These are phyloP conservation scores for Solanum bukasovii DNA, from an alignment of 257 asterid species.

Conservation along the genomic window DNA sequence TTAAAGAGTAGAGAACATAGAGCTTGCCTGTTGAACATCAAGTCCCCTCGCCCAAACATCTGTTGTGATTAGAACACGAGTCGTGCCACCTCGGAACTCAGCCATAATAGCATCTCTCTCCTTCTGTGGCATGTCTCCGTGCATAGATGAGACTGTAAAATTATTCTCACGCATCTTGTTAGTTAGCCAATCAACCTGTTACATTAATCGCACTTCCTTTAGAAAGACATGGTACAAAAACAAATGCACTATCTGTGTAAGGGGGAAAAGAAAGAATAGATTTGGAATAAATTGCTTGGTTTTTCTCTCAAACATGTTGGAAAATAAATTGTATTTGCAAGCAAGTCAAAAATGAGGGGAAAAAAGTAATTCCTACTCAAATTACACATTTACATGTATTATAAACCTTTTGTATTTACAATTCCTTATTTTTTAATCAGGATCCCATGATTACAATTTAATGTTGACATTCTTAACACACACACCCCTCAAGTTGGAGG, in stretches of 20 bases:
- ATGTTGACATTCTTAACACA: not conserved
- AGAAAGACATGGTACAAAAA: not conserved
- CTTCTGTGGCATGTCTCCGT: constrained; percentile 98
- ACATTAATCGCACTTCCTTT: not conserved
- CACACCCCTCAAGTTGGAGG: not conserved
- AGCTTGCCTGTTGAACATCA: constrained; percentile 91
- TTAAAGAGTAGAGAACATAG: not conserved
- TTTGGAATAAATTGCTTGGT: not conserved
- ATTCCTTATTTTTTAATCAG: not conserved
- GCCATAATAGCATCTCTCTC: constrained; percentile 91
- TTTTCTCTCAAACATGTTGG: not conserved
- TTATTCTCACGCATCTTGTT: constrained; percentile 85
- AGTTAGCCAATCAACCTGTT: constrained; percentile 88
- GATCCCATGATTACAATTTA: not conserved
- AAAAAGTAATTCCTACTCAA: not conserved
- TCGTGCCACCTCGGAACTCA: constrained; percentile 73
- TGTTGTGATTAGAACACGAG: constrained; percentile 92
- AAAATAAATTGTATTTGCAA: not conserved
- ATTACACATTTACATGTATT: not conserved
- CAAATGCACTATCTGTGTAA: not conserved
- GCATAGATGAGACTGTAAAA: constrained; percentile 95
- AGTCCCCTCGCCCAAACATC: constrained; percentile 99
- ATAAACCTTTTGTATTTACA: not conserved
- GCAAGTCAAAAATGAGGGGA: not conserved
- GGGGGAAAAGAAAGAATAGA: not conserved